phyloP scores from a whole-genome alignment of 1,284 basidiomycete genomes.

The Grifola frondosa region DNA sequence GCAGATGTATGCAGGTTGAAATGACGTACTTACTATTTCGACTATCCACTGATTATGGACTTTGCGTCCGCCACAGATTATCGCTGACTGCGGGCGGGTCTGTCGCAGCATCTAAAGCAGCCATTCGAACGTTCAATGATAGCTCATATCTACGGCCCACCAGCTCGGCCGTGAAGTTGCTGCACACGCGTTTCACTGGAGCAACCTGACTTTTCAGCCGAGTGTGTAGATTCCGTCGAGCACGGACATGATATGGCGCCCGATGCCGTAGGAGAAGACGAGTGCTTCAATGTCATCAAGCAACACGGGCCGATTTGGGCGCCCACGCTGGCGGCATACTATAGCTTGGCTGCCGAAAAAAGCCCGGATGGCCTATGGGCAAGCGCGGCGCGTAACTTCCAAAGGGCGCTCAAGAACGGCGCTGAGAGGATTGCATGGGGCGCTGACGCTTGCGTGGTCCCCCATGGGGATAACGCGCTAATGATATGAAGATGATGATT shows the following conservation, averaged over 20 bases:
- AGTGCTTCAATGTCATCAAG: constrained; percentile 9
- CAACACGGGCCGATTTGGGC: constrained; percentile 44
- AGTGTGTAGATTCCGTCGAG: constrained; percentile 49
- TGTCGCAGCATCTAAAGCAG: too few species aligned
- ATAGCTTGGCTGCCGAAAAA: constrained; percentile 30
- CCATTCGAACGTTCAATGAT: constrained; percentile 44
- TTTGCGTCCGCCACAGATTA: constrained; percentile 48
- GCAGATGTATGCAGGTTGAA: constrained; percentile 24
- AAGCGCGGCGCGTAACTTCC: constrained; percentile 41
- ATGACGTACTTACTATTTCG: constrained; percentile 5
- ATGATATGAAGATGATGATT: constrained; percentile 65
- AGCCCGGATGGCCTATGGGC: constrained; percentile 38
- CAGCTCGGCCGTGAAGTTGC: constrained; percentile 57
- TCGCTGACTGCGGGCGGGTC: too few species aligned
- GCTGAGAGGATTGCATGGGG: constrained; percentile 56
- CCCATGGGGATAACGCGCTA: constrained; percentile 59
- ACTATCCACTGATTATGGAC: neutral
- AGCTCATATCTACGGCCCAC: constrained; percentile 53
- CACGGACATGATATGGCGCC: constrained; percentile 42
- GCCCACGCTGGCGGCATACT: constrained; percentile 58
- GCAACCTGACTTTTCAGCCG: constrained; percentile 38
- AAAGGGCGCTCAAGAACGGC: constrained; percentile 40
- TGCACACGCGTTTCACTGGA: constrained; percentile 49
- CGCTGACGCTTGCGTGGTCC: constrained; percentile 63
- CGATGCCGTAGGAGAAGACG: constrained; percentile 40